A percentile compares a stretch with the other conserved stretches of the same genome.
phyloP scores from a whole-genome alignment of 495 filamentous ascomycete genomes.

The Hypoxylon trugodes region DNA sequence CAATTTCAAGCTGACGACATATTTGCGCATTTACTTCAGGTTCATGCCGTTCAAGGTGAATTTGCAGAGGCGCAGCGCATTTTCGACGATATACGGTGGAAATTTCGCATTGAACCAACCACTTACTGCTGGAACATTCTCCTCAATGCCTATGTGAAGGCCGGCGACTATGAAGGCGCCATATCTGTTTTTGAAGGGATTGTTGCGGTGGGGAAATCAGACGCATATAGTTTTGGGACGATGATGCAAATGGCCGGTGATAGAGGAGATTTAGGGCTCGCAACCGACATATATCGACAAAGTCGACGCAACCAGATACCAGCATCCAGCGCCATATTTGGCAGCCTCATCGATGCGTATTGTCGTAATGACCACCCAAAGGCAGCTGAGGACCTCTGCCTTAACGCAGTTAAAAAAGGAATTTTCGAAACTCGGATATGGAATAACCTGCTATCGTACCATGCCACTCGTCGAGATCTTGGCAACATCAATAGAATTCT shows the following conservation, averaged over 20 bases:
- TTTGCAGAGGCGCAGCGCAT: conserved; percentile 61
- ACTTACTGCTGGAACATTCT: conserved; percentile 76
- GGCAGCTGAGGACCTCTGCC: conserved; percentile 68
- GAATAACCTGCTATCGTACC: conserved; percentile 76
- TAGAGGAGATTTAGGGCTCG: conserved; percentile 77
- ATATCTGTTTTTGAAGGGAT: conserved; percentile 67
- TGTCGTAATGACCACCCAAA: conserved; percentile 67
- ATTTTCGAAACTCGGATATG: conserved; percentile 69
- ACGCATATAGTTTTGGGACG: conserved; percentile 70
- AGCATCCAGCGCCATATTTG: conserved; percentile 59
- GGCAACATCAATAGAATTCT: conserved; percentile 66
- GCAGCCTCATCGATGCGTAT: conserved; percentile 72
- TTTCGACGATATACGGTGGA: conserved; percentile 64
- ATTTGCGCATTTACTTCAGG: conserved; percentile 64
- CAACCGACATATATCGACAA: conserved; percentile 67
- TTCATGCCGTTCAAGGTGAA: conserved; percentile 71
- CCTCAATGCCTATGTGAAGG: conserved; percentile 72
- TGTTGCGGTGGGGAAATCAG: conserved; percentile 56
- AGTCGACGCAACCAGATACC: conserved; percentile 51
- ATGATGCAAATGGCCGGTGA: conserved; percentile 75
- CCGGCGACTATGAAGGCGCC: conserved; percentile 69
- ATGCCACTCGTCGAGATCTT: conserved; percentile 72
- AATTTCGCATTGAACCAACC: conserved; percentile 64
- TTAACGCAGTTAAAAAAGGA: conserved; percentile 48
- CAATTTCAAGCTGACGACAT: conserved; percentile 43